Percentiles rank a stretch among this genome's conserved stretches.
Conservation (phyloP, 2,329 filamentous ascomycete species). For the Ceratocystis diversiconidia region DNA sequence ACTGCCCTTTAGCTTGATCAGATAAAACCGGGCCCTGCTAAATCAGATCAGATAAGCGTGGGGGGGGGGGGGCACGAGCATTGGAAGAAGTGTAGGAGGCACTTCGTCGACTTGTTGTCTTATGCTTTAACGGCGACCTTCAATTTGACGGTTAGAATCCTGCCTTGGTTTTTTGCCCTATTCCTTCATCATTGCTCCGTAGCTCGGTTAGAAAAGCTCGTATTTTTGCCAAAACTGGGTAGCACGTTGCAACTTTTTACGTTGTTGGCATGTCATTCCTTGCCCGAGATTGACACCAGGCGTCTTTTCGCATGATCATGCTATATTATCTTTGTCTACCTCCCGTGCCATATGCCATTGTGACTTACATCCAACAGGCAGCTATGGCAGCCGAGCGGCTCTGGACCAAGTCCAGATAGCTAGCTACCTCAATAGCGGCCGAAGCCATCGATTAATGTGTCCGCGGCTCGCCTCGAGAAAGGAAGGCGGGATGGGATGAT, state of each 20-base stretch:
- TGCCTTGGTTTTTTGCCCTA: background rate
- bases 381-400: background rate
- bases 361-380: too few relatives aligned
- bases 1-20: background rate
- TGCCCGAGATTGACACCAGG: background rate
- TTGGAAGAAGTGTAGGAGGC: background rate
- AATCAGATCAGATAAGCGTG: constrained; percentile 4
- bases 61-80: background rate
- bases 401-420: background rate
- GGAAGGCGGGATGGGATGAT: background rate
- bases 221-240: background rate
- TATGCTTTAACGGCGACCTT: background rate
- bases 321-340: background rate
- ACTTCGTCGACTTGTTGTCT: background rate
- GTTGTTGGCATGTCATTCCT: background rate
- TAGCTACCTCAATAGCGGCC: background rate
- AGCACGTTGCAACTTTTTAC: background rate
- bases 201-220: background rate
- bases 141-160: background rate
- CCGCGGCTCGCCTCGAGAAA: background rate
- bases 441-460: background rate
- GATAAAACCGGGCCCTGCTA: background rate
- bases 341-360: background rate
- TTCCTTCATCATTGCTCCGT: background rate
- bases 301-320: background rate